Evolutionary conservation across 805 yeast genomes (phyloP).

Genomic region (Schizosaccharomyces lindneri): DNA sequence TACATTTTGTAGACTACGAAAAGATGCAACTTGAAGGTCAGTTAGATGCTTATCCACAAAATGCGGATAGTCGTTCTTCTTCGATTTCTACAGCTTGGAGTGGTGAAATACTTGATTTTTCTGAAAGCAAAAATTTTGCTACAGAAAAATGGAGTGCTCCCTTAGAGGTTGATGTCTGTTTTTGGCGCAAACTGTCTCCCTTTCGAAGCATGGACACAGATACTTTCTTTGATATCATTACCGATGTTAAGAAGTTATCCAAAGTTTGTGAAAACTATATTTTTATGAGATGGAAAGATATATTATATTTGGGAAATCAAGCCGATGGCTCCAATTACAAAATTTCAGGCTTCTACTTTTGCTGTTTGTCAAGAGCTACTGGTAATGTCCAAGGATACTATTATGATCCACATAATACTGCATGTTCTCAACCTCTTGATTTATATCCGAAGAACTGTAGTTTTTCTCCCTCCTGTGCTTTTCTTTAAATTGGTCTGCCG

Average conservation of each 20-base stretch:
- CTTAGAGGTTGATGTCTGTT: not conserved
- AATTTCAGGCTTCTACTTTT: not conserved
- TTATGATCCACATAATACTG: not conserved
- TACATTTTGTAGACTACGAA: not conserved
- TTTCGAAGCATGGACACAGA: not conserved
- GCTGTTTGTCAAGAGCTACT: not conserved
- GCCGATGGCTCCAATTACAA: not conserved
- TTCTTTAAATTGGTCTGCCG: not conserved
- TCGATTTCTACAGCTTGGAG: not conserved
- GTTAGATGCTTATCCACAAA: not conserved
- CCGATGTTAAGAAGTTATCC: not conserved
- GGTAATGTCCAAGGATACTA: not conserved
- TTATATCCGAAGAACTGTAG: not conserved
- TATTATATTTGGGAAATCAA: not conserved
- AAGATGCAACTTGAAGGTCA: not conserved
- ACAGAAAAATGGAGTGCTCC: not conserved
- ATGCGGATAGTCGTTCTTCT: not conserved
- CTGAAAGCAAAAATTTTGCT: not conserved
- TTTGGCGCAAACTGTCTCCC: not conserved
- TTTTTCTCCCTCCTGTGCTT: not conserved
- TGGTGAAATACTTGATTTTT: not conserved
- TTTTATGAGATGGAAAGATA: not conserved
- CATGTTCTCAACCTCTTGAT: not conserved
- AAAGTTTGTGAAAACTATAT: not conserved
- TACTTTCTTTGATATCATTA: not conserved